Conservation (phyloP, 768 basidiomycete species). For the Heimioporus sp. region DNA sequence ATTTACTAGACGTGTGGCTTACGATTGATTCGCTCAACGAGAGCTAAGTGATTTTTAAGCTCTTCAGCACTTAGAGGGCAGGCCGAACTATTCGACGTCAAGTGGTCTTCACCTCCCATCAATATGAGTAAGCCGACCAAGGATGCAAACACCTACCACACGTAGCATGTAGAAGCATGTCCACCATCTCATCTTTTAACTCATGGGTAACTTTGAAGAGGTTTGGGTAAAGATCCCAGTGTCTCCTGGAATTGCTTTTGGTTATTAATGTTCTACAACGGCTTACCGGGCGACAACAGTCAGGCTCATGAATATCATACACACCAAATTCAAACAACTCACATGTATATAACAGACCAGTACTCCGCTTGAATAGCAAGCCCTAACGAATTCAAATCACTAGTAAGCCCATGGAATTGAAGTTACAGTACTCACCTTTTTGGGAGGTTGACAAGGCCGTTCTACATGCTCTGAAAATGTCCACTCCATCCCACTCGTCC, state of each 20-base stretch:
- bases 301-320: background rate
- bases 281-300: background rate
- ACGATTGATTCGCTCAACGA: slow-evolving; percentile 28
- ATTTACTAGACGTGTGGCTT: background rate
- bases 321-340: background rate
- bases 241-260: slow-evolving; percentile 26
- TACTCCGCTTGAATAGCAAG: slow-evolving; percentile 36
- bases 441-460: slow-evolving; percentile 14
- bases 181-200: slow-evolving; percentile 24
- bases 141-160: slow-evolving; percentile 17
- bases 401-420: background rate
- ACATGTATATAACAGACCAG: slow-evolving; percentile 27
- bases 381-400: slow-evolving; percentile 16
- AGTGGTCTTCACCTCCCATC: slow-evolving; percentile 16
- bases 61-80: slow-evolving; percentile 18
- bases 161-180: slow-evolving; percentile 25
- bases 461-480: slow-evolving; percentile 28
- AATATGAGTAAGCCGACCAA: background rate
- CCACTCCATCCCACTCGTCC: slow-evolving; percentile 37
- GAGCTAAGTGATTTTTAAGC: slow-evolving; percentile 18
- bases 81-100: slow-evolving; percentile 27
- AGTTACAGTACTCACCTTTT: slow-evolving; percentile 16
- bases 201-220: slow-evolving; percentile 24
- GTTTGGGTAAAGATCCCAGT: slow-evolving; percentile 33
- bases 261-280: background rate